Conservation (phyloP, 2,329 filamentous ascomycete genomes). For the Epichloe scottii region DNA sequence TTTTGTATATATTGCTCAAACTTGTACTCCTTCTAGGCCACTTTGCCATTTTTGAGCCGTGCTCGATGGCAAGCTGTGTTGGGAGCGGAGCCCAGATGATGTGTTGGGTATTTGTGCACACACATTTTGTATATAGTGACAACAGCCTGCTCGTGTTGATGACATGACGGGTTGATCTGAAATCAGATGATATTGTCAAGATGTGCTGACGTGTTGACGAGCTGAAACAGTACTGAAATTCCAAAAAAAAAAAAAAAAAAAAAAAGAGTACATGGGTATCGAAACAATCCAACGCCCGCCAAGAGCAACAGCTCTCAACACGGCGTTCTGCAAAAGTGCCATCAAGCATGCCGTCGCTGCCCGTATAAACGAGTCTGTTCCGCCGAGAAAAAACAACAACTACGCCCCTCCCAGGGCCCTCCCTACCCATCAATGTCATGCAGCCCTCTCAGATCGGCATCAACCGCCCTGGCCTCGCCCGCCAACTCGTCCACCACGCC, state of each 20-base stretch:
- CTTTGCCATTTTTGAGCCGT: not conserved
- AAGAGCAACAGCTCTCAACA: not conserved
- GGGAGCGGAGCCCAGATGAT: not conserved
- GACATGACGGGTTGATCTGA: too few species aligned
- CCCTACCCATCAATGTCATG: not conserved
- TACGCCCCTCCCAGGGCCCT: too few species aligned
- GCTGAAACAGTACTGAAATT: not conserved
- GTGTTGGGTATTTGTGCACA: not conserved
- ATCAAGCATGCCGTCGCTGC: too few species aligned
- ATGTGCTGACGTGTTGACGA: too few species aligned
- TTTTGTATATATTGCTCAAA: constrained; percentile 2
- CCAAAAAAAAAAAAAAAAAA: not conserved
- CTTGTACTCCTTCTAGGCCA: not conserved
- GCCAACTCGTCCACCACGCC: constrained; percentile 36
- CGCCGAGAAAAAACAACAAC: too few species aligned
- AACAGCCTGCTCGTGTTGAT: not conserved
- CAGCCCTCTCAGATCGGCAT: constrained; percentile 1
- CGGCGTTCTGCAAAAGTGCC: not conserved
- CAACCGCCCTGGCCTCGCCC: constrained; percentile 30
- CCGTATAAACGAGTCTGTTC: too few species aligned
- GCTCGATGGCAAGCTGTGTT: not conserved
- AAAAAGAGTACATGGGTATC: not conserved
- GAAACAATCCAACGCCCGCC: not conserved
- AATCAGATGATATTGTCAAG: too few species aligned
- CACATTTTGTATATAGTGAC: not conserved